These are phyloP conservation scores for Xylaria castorea DNA, from an alignment of 495 filamentous ascomycete species.

Conservation along the genomic window DNA sequence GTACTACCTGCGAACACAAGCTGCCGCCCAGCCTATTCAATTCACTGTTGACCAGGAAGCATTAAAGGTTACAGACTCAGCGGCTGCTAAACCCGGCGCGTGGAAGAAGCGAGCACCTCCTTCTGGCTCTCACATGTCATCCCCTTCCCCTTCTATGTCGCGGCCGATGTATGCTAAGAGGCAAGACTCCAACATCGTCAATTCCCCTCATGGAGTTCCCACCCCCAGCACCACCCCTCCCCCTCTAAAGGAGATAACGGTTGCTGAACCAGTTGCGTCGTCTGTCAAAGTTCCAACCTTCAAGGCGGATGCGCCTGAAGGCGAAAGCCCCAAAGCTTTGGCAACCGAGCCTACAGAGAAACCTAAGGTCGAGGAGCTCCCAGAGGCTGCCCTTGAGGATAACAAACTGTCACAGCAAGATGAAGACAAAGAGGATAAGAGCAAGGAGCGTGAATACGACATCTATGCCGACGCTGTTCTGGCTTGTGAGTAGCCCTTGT, in stretches of 20 bases:
- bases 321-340: constrained; percentile 76
- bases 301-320: constrained; percentile 73
- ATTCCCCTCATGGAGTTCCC: constrained; percentile 60
- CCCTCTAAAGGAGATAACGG: constrained; percentile 55
- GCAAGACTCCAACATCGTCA: constrained; percentile 40
- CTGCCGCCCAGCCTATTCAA: constrained; percentile 94
- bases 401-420: constrained; percentile 55
- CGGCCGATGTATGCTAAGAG: constrained; percentile 53
- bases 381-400: constrained; percentile 54
- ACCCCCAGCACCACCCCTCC: constrained; percentile 68
- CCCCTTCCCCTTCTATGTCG: constrained; percentile 45
- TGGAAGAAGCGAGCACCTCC: constrained; percentile 72
- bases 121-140: constrained; percentile 60
- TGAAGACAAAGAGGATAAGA: constrained; percentile 68
- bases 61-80: constrained; percentile 87
- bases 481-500: constrained; percentile 67
- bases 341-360: constrained; percentile 69
- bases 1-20: constrained; percentile 99
- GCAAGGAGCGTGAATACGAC: constrained; percentile 75
- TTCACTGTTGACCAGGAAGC: constrained; percentile 99
- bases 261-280: constrained; percentile 48
- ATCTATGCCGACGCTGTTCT: constrained; percentile 94
- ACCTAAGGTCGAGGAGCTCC: constrained; percentile 63
- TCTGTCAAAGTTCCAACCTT: constrained; percentile 61
- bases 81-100: constrained; percentile 64